Conservation (phyloP, 2,329 filamentous ascomycete genomes). For the Mollisia scopiformis region DNA sequence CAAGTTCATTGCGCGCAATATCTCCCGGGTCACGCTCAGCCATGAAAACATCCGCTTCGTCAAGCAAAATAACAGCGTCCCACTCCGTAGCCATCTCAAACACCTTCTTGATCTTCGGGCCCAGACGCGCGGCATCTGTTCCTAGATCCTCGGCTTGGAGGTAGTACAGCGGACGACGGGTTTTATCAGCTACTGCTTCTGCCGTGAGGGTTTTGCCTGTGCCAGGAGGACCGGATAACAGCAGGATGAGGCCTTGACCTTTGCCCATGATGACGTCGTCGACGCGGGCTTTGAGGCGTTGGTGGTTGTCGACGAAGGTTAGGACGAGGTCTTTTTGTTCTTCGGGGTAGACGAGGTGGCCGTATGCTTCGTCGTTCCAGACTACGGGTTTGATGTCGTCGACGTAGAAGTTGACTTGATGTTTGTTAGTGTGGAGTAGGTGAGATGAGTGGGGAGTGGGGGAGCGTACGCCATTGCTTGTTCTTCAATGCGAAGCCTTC, state of each 20-base stretch:
- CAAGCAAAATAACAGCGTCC: constrained; percentile 27
- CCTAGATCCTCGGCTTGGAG: constrained; percentile 27
- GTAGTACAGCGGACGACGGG: constrained; percentile 22
- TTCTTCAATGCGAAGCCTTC: constrained; percentile 51
- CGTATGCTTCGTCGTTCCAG: constrained; percentile 49
- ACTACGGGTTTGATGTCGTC: constrained; percentile 22
- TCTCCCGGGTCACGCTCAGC: constrained; percentile 48
- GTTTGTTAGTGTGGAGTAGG: not conserved
- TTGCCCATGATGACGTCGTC: constrained; percentile 37
- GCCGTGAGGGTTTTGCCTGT: constrained; percentile 31
- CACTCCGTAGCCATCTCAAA: constrained; percentile 28
- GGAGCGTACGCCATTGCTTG: constrained; percentile 46
- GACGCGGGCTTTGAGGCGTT: constrained; percentile 22
- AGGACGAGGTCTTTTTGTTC: constrained; percentile 51
- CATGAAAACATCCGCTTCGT: constrained; percentile 56
- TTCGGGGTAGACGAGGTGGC: constrained; percentile 50
- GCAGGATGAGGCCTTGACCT: constrained; percentile 40
- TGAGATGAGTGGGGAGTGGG: not conserved
- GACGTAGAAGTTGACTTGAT: constrained; percentile 30
- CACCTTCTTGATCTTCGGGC: constrained; percentile 23
- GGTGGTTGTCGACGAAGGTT: constrained; percentile 51
- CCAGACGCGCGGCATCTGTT: constrained; percentile 18
- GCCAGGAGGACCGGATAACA: constrained; percentile 40
- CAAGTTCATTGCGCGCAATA: constrained; percentile 51
- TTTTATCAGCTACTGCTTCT: constrained; percentile 42